Conservation (phyloP, 176 grass and related monocot species). For the Calamus simplicifolius region DNA sequence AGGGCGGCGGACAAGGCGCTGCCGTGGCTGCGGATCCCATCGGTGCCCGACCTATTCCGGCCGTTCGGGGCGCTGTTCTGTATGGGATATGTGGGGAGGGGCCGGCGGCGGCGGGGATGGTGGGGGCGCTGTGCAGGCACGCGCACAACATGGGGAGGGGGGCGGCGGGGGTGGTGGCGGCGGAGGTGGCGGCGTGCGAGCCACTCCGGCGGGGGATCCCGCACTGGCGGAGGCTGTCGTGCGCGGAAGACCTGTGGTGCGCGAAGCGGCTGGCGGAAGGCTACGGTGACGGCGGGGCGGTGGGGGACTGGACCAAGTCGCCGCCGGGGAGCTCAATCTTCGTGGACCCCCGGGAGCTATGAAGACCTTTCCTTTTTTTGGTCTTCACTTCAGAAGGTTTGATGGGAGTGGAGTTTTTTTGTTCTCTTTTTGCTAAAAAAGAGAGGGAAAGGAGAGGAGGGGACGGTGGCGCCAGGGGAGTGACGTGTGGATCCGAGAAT, state of each 20-base stretch:
- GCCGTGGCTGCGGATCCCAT: constrained; percentile 67
- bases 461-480: too few species aligned
- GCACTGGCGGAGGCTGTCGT: constrained; percentile 68
- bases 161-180: constrained; percentile 42
- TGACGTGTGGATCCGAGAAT: too few species aligned
- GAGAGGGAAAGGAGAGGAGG: too few species aligned
- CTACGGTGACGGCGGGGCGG: constrained; percentile 30
- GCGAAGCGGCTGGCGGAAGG: constrained; percentile 53
- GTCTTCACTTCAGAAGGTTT: not conserved
- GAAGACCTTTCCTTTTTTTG: not conserved
- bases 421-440: too few species aligned
- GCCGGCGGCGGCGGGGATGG: constrained; percentile 18
- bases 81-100: constrained; percentile 80
- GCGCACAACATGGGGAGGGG: constrained; percentile 66
- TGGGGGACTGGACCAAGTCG: constrained; percentile 73
- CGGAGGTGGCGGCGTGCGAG: constrained; percentile 57
- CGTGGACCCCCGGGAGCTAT: constrained; percentile 89
- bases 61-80: constrained; percentile 69
- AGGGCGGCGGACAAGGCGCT: constrained; percentile 46
- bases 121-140: constrained; percentile 34
- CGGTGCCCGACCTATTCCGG: constrained; percentile 65
- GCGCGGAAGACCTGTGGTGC: constrained; percentile 83
- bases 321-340: constrained; percentile 50
- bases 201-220: constrained; percentile 54
- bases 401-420: not conserved